Evolutionary conservation across 202 grass and related monocot genomes (phyloP), one percentile per base, ranked within the genome.

Genomic region (Panicum hallii): DNA sequence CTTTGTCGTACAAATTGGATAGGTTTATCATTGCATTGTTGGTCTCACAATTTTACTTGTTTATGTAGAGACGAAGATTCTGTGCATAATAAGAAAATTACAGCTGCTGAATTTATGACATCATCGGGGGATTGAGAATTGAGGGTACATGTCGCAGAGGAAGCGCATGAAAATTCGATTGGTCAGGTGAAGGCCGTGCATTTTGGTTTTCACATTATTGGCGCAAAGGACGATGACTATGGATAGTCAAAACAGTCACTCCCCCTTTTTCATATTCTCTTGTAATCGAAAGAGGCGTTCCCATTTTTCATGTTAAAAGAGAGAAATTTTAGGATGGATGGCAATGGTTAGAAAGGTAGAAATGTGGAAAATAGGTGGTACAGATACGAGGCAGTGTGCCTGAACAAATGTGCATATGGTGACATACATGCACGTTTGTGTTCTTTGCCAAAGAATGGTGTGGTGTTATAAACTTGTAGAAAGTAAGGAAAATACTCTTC

Each of bases 1-100:
- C 9, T 79, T 84, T 56, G 16, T 90, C 49, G 77, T 53, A 44
- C 4, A 36, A 30, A n/a, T 67, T 75, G 14, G 54, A 75, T 68
- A 54, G 44, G 5, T 10, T 17, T 74, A 1, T 67, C 17, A 45
- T 50, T 67, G 30, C 42, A 54, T 60, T 42, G 19, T 61, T 57
- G 2, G 15, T 54, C 61, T 61, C 40, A 87, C 67, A 50, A 77
- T 85, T 62, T 80, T 57, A 52, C 5, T 34, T 81, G 72, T 40
- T 75, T 49, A 47, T 86, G 47, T 89, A 97, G 94, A 90, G 94
- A 77, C 87, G 89, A 60, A 89, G 79, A 88, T 97, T 93, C 72
- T 97, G 94, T 86, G 79, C 48, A 7, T 94, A 68, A 90, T 30
- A 69, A 69, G 77, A 7, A 75, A 75, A 49, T 0, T 17, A 0